Evolutionary conservation across 345 rosid genomes (phyloP), one percentile per base, ranked within the genome.

Genomic region (Dovyalis caffra): DNA sequence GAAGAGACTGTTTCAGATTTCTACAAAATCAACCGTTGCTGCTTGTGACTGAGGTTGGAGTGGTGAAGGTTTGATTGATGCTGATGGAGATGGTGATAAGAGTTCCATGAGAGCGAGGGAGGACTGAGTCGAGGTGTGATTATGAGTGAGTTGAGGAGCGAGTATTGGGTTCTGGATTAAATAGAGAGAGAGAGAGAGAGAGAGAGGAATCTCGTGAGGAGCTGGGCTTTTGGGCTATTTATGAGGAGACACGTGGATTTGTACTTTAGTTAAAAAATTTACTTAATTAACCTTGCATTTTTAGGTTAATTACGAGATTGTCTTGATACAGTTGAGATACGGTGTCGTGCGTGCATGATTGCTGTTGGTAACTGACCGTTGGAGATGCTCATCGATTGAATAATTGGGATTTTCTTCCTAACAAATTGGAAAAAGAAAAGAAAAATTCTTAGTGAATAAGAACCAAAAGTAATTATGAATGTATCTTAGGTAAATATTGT

Each of bases 1-100:
- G 68, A 34, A 34, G 31, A 26, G 74, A 58, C 20, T 20, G 45
- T 47, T 68, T 20, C 35, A 65, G 80, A 67, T 71, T 64, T 74
- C 76, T 68, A 77, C 64, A 77, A 43, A 45, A 77, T 67, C 80
- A 69, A 74, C 72, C 38, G 75, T 29, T 43, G 67, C 76, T 9
- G 60, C 45, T 15, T 60, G 67, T 33, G 64, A 37, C 25, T 72
- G 10, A 28, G 43, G 32, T 8, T 14, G 18, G 3, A 65, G 26
- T 34, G 68, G 9, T 65, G 28, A 5, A 40, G 38, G 64, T 25
- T 56, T 56, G 60, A n/a, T 9, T 56, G 32, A 33, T 14, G 64
- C 34, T 16, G 61, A 31, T 37, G 20, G 3, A 16, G 60, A 28
- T 33, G 3, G 25, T 31, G n/a, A 70, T 29, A 70, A 7, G 33